Base-by-base conservation (phyloP, 2,329 filamentous ascomycete genomes). In the Mycosphaerelloides madeirae region DNA sequence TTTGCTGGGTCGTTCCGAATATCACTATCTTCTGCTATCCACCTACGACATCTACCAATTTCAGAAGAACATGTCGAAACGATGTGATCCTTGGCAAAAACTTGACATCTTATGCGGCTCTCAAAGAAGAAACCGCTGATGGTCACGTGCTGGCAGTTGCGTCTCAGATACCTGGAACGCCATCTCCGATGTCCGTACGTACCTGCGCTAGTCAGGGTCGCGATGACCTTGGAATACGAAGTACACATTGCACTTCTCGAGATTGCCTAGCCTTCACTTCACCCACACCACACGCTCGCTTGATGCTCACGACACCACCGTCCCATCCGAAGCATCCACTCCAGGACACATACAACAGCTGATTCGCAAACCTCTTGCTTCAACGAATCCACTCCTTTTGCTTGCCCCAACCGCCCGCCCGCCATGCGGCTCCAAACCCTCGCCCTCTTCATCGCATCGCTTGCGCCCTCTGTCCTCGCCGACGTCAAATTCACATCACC, bases 401-500 rank as follows among this genome's bases (percentile, higher is more conserved):
- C 18, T 37, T 19, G 34, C 13, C 19, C 22, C 22, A 9, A 25
- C 22, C 22, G 22, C 22, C 6, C 35, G 29, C 35, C 35, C 42
- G 19, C 20, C 35, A 45, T 45, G 43, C 43, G 43, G 29, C 29
- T 36, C 29, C 36, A 34, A 28, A 25, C 29, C 29, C 43, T 45
- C 25, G 22, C 22, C 22, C 41, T 43, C 22, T 36, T 32, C 13
- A 12, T 36, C 16, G 36, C 25, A 6, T 13, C 37, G 2, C 28
- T 44, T 19, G 37, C 32, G 1, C 41, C 32, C n/a, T 31, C 41
- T 4, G 71, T 66, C 19, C 57, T 71, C 46, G 78, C 77, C 43
- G 75, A 76, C 54, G 67, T 80, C 50, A 61, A 74, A 42, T 78
- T 84, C 65, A 73, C 70, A 36, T 63, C 59, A 14, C 79, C 80